Evolutionary conservation across 345 rosid species (phyloP).

Genomic region (Gossypium thurberi): DNA sequence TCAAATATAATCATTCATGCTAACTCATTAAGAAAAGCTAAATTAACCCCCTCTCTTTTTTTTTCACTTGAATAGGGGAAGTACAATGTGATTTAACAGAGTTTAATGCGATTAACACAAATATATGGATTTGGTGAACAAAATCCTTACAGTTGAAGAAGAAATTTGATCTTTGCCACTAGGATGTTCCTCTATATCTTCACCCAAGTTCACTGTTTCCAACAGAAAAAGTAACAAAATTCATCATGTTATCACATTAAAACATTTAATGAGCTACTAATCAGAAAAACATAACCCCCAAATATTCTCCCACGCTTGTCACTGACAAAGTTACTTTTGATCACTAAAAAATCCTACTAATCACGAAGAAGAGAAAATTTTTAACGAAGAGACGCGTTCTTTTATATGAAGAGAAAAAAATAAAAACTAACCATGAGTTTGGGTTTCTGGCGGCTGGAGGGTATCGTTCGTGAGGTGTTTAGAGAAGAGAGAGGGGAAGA

Average conservation of each 20-base stretch:
- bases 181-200: constrained; percentile 24
- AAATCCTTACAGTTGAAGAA: constrained; percentile 29
- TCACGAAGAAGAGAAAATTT: neutral
- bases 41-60: neutral
- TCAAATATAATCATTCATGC: neutral
- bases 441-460: constrained; percentile 25
- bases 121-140: neutral
- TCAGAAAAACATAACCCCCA: neutral
- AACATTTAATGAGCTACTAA: neutral
- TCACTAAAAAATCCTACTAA: constrained; percentile 21
- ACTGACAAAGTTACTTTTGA: neutral
- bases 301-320: no score
- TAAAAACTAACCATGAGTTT: neutral
- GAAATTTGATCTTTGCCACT: constrained; percentile 15
- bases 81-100: neutral
- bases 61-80: neutral
- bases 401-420: no score
- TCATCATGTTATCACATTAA: neutral
- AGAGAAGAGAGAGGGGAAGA: constrained; percentile 63
- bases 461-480: constrained; percentile 22
- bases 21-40: neutral
- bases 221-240: neutral
- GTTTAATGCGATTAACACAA: neutral
- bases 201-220: constrained; percentile 21
- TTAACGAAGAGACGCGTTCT: no score